phyloP scores from a whole-genome alignment of 1,284 basidiomycete species.

The Boletus holoroseus region DNA sequence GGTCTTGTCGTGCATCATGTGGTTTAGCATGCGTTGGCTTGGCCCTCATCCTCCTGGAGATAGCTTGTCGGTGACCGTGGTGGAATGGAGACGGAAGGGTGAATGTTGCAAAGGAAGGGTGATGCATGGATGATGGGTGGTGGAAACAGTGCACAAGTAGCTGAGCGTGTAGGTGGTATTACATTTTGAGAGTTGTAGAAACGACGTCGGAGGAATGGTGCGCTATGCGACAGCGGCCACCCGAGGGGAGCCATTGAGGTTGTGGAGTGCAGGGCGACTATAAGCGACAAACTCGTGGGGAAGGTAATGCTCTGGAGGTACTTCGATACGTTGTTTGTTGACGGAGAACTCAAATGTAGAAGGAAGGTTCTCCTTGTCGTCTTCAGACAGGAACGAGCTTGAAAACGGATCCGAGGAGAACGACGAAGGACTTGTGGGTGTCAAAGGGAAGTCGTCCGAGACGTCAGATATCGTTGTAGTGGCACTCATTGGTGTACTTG shows the following conservation, averaged over 20 bases:
- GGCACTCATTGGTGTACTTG: slow-evolving; percentile 67
- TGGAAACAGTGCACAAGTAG: slow-evolving; percentile 55
- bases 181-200: slow-evolving; percentile 61
- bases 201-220: slow-evolving; percentile 10
- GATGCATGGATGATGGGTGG: slow-evolving; percentile 72
- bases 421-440: slow-evolving; percentile 63
- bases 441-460: slow-evolving; percentile 77
- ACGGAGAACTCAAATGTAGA: slow-evolving; percentile 62
- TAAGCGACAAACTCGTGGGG: slow-evolving; percentile 74
- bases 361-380: slow-evolving; percentile 75
- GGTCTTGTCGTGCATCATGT: slow-evolving; percentile 17
- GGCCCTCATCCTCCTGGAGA: slow-evolving; percentile 32
- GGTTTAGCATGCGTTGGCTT: slow-evolving; percentile 22
- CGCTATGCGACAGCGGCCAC: slow-evolving; percentile 53
- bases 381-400: slow-evolving; percentile 48
- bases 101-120: slow-evolving; percentile 59
- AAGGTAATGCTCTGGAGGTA: slow-evolving; percentile 65
- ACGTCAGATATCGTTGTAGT: slow-evolving; percentile 66
- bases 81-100: slow-evolving; percentile 47
- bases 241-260: slow-evolving; percentile 44
- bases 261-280: slow-evolving; percentile 68
- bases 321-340: slow-evolving; percentile 63
- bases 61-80: slow-evolving; percentile 44
- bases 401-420: slow-evolving; percentile 53
- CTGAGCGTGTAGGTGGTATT: slow-evolving; percentile 59